Evolutionary conservation across 2,329 filamentous ascomycete species (phyloP).

Genomic region (Colletotrichum tofieldiae): DNA sequence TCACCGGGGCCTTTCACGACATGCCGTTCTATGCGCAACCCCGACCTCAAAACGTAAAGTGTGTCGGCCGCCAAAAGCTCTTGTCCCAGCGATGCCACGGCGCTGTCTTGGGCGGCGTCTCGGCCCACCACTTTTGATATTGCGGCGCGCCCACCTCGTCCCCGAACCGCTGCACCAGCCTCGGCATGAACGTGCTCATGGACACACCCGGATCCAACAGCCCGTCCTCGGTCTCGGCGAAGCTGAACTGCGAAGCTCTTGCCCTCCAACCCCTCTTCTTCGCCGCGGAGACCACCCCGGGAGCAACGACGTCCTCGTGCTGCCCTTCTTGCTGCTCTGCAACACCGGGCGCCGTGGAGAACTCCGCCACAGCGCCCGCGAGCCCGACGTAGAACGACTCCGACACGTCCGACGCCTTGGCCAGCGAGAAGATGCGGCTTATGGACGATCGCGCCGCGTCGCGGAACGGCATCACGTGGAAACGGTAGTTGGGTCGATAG

Average conservation of each 20-base stretch:
- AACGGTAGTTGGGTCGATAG: constrained; percentile 65
- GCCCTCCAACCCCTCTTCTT: constrained; percentile 36
- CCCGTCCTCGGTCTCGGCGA: constrained; percentile 51
- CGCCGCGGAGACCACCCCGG: constrained; percentile 26
- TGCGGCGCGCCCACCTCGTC: constrained; percentile 33
- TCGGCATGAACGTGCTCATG: constrained; percentile 41
- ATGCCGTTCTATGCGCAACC: not conserved
- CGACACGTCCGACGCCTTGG: constrained; percentile 63
- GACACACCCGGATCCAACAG: constrained; percentile 36
- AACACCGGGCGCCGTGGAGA: constrained; percentile 42
- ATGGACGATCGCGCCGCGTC: constrained; percentile 40
- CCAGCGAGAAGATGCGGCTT: constrained; percentile 62
- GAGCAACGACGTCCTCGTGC: constrained; percentile 1
- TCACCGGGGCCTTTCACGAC: not conserved
- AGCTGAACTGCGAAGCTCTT: constrained; percentile 40
- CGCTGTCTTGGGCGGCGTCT: constrained; percentile 28
- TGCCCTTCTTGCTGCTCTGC: constrained; percentile 13
- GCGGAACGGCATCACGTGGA: constrained; percentile 57
- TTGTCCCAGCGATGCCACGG: constrained; percentile 39
- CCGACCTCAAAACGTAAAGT: constrained; percentile 27
- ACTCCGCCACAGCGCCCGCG: constrained; percentile 63
- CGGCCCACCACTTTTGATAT: constrained; percentile 25
- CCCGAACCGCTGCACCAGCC: constrained; percentile 39
- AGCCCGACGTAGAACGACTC: constrained; percentile 67
- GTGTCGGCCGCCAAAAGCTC: constrained; percentile 41